Conservation (phyloP, 306 rosid genomes). For the Hylodesmum podocarpum region DNA sequence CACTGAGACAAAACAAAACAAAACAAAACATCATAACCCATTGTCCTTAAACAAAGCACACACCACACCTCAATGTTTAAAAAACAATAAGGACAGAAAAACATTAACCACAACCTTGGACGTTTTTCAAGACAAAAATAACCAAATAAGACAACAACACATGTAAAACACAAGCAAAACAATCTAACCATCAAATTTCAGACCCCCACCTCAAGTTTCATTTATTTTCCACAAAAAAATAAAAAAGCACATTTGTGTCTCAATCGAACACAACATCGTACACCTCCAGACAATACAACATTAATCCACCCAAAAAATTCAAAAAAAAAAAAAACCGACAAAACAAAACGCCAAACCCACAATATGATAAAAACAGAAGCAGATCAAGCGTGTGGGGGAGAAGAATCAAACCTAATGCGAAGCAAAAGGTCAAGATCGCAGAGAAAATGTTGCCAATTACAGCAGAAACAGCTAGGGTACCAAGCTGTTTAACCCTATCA, state of each 20-base stretch:
- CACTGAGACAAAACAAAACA: slow-evolving; percentile 78
- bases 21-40: slow-evolving; percentile 20
- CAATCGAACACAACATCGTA: not conserved
- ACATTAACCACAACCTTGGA: not conserved
- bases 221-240: not conserved
- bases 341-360: not conserved
- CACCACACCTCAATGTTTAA: not conserved
- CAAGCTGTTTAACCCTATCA: slow-evolving; percentile 58
- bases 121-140: not conserved
- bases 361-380: not conserved
- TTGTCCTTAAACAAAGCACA: slow-evolving; percentile 6
- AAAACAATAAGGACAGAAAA: not conserved
- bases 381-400: not conserved
- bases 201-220: slow-evolving; percentile 22
- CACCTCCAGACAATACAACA: slow-evolving; percentile 18
- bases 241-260: slow-evolving; percentile 16
- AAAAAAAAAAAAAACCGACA: not conserved
- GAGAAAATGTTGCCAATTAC: slow-evolving; percentile 84
- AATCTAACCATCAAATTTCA: slow-evolving; percentile 39
- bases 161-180: not conserved
- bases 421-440: slow-evolving; percentile 96
- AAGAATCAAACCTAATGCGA: slow-evolving; percentile 74
- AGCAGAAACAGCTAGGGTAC: slow-evolving; percentile 69
- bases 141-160: slow-evolving; percentile 24
- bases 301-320: slow-evolving; percentile 9